phyloP scores from a whole-genome alignment of 345 rosid genomes.

The Brassica nigra region DNA sequence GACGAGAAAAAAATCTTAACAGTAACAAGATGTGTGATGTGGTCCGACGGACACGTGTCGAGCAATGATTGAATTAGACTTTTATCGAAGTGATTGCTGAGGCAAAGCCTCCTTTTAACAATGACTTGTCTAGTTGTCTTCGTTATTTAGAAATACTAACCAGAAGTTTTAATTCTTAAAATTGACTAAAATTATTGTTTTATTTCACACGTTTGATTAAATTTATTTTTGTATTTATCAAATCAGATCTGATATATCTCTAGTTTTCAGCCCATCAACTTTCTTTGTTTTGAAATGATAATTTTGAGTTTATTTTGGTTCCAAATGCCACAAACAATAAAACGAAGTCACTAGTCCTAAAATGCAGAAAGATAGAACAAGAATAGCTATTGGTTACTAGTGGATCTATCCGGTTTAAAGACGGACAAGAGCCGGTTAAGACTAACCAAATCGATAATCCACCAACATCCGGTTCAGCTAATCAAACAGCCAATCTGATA shows the following conservation, averaged over 20 bases:
- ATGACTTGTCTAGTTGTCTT: constrained; percentile 36
- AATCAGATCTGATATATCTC: not conserved
- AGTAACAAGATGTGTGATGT: constrained; percentile 38
- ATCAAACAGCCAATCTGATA: not conserved
- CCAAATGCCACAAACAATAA: not conserved
- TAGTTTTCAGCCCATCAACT: not conserved
- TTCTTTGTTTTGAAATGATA: not conserved
- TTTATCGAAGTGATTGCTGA: constrained; percentile 31
- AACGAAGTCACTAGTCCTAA: not conserved
- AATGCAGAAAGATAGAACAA: not conserved
- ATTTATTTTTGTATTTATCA: not conserved
- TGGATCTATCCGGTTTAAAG: not conserved
- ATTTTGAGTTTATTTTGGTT: not conserved
- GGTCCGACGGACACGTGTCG: constrained; percentile 35
- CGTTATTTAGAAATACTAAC: constrained; percentile 7
- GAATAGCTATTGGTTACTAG: not conserved
- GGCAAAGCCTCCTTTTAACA: constrained; percentile 30
- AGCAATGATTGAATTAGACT: not conserved
- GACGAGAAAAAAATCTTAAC: constrained; percentile 16
- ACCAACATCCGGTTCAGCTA: constrained; percentile 9
- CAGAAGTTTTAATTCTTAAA: not conserved
- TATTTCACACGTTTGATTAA: not conserved
- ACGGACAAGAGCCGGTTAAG: not conserved
- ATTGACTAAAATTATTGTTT: not conserved
- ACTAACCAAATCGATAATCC: not conserved